Evolutionary conservation across 192 early-diverging fungal species (phyloP).

Genomic region (Chytriomyces hyalinus): DNA sequence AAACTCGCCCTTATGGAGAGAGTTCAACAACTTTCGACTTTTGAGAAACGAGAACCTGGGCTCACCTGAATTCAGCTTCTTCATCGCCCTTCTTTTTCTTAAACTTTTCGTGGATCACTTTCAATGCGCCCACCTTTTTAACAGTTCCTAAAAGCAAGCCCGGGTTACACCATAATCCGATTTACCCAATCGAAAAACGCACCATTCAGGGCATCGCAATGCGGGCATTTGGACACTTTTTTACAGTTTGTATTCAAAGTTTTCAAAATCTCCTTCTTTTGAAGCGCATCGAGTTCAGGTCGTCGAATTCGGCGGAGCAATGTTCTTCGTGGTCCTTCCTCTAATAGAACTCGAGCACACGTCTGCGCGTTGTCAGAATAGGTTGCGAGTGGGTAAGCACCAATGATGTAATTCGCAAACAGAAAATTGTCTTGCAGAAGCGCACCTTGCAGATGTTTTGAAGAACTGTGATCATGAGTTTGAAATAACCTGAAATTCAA

Average conservation of each 20-base stretch:
- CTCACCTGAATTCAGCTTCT: constrained; percentile 66
- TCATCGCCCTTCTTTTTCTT: constrained; percentile 81
- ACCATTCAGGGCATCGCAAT: constrained; percentile 85
- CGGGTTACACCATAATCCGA: not conserved
- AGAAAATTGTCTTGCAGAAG: not conserved
- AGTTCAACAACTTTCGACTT: not conserved
- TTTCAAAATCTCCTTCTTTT: constrained; percentile 79
- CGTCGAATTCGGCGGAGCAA: constrained; percentile 73
- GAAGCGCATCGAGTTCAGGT: constrained; percentile 82
- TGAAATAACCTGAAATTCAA: constrained; percentile 70
- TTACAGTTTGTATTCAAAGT: constrained; percentile 83
- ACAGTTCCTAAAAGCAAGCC: constrained; percentile 66
- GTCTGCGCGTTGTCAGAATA: constrained; percentile 50
- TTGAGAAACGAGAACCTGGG: not conserved
- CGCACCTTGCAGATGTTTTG: constrained; percentile 96
- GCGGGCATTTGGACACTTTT: constrained; percentile 82
- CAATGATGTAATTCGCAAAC: not conserved
- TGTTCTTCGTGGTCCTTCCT: constrained; percentile 74
- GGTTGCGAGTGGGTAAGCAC: constrained; percentile 11
- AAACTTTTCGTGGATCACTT: constrained; percentile 95
- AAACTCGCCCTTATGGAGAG: constrained; percentile 63
- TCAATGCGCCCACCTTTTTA: constrained; percentile 94
- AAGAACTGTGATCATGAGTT: constrained; percentile 82
- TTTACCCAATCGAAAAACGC: not conserved
- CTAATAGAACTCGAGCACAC: constrained; percentile 87